Evolutionary conservation across 2,329 filamentous ascomycete species (phyloP).

Genomic region (Drechslerella stenobrocha): DNA sequence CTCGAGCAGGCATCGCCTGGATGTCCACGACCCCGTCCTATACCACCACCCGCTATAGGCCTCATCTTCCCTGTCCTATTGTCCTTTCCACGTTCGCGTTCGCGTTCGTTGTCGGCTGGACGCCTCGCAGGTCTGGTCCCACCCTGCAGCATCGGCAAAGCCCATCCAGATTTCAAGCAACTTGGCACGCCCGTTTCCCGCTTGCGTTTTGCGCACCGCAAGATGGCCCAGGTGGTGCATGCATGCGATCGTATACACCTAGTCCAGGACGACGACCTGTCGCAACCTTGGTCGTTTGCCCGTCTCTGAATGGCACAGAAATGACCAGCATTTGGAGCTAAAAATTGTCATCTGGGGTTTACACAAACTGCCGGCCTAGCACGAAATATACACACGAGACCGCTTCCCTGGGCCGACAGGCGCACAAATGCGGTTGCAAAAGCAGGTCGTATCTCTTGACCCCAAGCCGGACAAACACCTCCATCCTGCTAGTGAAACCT

Average conservation of each 20-base stretch:
- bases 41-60: too few relatives aligned
- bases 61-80: too few relatives aligned
- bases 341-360: neutral
- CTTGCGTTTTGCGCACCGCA: too few relatives aligned
- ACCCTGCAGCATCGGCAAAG: too few relatives aligned
- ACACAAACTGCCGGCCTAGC: neutral
- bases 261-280: neutral
- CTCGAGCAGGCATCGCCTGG: too few relatives aligned
- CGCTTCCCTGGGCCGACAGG: neutral
- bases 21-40: too few relatives aligned
- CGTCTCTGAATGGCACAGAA: neutral
- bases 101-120: neutral
- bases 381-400: neutral
- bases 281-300: neutral
- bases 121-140: too few relatives aligned
- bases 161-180: too few relatives aligned
- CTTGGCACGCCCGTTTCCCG: too few relatives aligned
- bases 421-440: neutral
- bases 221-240: neutral
- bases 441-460: slow-evolving; percentile 1
- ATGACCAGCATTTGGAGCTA: neutral
- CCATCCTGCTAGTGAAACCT: neutral
- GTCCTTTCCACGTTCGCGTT: too few relatives aligned
- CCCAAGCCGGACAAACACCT: neutral
- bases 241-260: neutral